A percentile compares a stretch with the other conserved stretches of the same genome.
Conservation (phyloP, 176 grass and related monocot species). For the Cenchrus purpureus region DNA sequence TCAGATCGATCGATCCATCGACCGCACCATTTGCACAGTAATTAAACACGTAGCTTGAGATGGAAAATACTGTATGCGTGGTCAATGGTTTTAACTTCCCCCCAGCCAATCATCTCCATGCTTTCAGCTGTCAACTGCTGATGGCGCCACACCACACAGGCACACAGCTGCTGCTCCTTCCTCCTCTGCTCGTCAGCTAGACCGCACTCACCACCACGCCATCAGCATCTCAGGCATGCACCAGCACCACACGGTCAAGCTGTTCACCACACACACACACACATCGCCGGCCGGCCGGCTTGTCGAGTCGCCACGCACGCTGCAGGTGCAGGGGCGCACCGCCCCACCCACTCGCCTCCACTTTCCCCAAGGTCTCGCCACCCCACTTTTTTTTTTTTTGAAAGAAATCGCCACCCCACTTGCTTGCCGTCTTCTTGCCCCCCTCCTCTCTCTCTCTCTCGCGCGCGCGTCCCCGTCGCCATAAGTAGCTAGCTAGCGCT, state of each 20-base stretch:
- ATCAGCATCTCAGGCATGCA: too few relatives aligned
- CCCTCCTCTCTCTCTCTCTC: neutral
- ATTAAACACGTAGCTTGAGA: too few relatives aligned
- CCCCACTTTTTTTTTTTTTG: too few relatives aligned
- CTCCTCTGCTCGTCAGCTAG: neutral
- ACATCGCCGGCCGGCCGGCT: neutral
- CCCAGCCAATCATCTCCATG: neutral
- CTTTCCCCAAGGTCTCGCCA: conserved; percentile 23
- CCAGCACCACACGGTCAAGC: too few relatives aligned
- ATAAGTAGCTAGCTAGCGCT: neutral
- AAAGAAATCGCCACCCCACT: neutral
- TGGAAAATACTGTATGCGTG: too few relatives aligned
- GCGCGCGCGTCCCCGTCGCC: neutral
- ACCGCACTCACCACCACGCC: neutral
- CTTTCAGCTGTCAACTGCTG: neutral
- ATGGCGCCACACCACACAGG: neutral
- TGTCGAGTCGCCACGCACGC: neutral
- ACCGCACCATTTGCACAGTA: too few relatives aligned
- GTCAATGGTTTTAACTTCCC: too few relatives aligned
- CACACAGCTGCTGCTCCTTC: too few relatives aligned
- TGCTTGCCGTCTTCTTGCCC: neutral
- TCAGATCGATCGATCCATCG: too few relatives aligned
- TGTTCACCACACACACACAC: too few relatives aligned
- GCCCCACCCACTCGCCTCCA: neutral
- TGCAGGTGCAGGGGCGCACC: neutral